Base-by-base conservation (phyloP, 805 yeast species). In the Suhomyces prunicola region DNA sequence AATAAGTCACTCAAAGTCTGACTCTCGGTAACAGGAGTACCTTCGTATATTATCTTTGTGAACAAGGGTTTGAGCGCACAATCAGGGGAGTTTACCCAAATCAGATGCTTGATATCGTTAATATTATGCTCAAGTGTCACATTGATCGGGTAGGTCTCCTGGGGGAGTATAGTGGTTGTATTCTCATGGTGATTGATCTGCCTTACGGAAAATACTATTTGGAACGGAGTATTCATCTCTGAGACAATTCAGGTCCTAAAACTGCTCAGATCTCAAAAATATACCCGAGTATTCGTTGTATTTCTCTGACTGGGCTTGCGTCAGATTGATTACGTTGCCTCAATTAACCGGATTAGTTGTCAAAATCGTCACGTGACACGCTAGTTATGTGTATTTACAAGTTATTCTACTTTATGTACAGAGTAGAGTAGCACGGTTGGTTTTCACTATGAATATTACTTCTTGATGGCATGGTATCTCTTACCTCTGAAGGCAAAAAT, bases 401-500 rank as follows among this genome's bases (percentile, higher is more conserved):
- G 46, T 24, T 42, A 13, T 42, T 22, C 17, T 23, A 24, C 46
- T 42, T 17, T 42, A 42, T 42, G 31, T 24, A 42, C 46, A 42
- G 27, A 42, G 46, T 24, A 22, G 31, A 42, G 10, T n/a, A 23
- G 46, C 26, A 44, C 26, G 26, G 15, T 15, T 36, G 41, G 12
- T 36, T 36, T 15, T 17, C 26, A 12, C 6, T 12, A 24, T 15
- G 23, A 17, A 27, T 44, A 22, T 57, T 55, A 68, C 48, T 59
- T 63, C 47, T 62, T 65, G 59, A 88, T 79, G 42, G 97, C 96
- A 64, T 92, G 97, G 73, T 94, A 94, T 68, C 99, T 83, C 79
- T 93, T 94, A 60, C 99, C 98, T 74, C 99, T 85, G 71, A 92
- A 82, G 9, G 93, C 99, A 70, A 90, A 92, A 52, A 94, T 72